Percentiles rank a stretch among this genome's conserved stretches.
Evolutionary conservation across 129 eudicot genomes (phyloP).

Genomic region (Rutidosis leptorrhynchoides): DNA sequence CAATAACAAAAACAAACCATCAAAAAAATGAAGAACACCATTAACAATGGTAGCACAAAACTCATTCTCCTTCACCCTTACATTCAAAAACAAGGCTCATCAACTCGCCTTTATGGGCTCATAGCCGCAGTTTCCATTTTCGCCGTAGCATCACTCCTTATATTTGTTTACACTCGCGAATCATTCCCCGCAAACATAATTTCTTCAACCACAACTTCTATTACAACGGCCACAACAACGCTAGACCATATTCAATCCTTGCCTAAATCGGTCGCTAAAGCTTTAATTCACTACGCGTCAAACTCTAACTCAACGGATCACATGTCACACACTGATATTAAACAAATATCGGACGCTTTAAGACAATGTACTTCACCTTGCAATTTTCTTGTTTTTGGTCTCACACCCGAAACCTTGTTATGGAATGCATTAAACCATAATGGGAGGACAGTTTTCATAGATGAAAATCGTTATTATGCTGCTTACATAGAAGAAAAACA

Average conservation of each 20-base stretch:
- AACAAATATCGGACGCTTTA: constrained; percentile 62
- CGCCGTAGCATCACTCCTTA: constrained; percentile 65
- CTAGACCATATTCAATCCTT: constrained; percentile 32
- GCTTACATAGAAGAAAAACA: constrained; percentile 75
- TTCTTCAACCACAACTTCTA: constrained; percentile 12
- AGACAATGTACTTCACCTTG: constrained; percentile 68
- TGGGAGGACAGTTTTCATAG: constrained; percentile 84
- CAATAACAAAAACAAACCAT: background rate
- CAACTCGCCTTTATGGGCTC: constrained; percentile 62
- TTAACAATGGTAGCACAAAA: constrained; percentile 58
- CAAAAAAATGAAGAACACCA: constrained; percentile 60
- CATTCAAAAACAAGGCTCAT: constrained; percentile 79
- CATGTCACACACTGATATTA: constrained; percentile 71
- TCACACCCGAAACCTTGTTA: constrained; percentile 71
- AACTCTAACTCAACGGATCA: constrained; percentile 51
- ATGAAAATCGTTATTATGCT: constrained; percentile 82
- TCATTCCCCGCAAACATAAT: constrained; percentile 33
- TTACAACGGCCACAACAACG: constrained; percentile 14
- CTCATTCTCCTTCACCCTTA: constrained; percentile 93
- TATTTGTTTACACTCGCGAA: constrained; percentile 74
- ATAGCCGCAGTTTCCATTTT: constrained; percentile 62
- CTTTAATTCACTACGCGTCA: constrained; percentile 76
- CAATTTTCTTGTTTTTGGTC: constrained; percentile 77
- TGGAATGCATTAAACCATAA: constrained; percentile 75
- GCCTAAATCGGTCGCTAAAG: constrained; percentile 52